Evolutionary conservation across 805 yeast genomes (phyloP), one percentile per base, ranked within the genome.

Genomic region (Schwanniomyces sp.): DNA sequence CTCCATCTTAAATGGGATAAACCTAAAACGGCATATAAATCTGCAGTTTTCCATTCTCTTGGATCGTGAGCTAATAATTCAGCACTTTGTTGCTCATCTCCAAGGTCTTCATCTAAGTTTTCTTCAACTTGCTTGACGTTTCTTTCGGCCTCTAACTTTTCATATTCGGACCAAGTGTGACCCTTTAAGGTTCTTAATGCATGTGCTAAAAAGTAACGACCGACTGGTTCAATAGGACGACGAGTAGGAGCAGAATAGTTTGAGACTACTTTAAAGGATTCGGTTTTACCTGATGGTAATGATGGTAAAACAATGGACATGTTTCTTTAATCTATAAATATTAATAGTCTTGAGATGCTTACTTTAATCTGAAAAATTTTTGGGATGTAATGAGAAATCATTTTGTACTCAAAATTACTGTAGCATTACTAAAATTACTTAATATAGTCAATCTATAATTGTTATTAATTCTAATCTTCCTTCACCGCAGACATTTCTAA

Each of bases 141-240:
- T 72, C 82, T 84, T 66, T 86, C 95, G 51, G 96, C 96, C 79
- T 91, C 95, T 57, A 91, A 75, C 68, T 87, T 85, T 75, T 94
- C 99, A 64, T 82, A 94, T 74, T 94, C 98, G 47, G 97, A 90
- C 96, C 97, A 94, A 43, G 98, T 90, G 75, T 96, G 97, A 68
- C 96, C 96, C 74, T 96, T 85, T 59, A 91, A 78, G 46, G 95
- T 82, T 79, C 99, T 88, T 57, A 96, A 84, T 49, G 98, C 98
- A 64, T 94, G 99, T 44, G 97, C 97, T 59, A 94, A 76, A 76
- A 91, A 94, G 66, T 81, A 88, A 52, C 95, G 92, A 48, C 99
- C 99, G 56, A 92, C 97, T 34, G 99, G 98, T 75, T 94, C 99
- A 53, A 91, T 77, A 50, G 92, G 85, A 68, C 96, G 86, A 58